Evolutionary conservation across 2,329 filamentous ascomycete species (phyloP), one percentile per base, ranked within the genome.

Genomic region (Teratosphaeriaceae sp.): DNA sequence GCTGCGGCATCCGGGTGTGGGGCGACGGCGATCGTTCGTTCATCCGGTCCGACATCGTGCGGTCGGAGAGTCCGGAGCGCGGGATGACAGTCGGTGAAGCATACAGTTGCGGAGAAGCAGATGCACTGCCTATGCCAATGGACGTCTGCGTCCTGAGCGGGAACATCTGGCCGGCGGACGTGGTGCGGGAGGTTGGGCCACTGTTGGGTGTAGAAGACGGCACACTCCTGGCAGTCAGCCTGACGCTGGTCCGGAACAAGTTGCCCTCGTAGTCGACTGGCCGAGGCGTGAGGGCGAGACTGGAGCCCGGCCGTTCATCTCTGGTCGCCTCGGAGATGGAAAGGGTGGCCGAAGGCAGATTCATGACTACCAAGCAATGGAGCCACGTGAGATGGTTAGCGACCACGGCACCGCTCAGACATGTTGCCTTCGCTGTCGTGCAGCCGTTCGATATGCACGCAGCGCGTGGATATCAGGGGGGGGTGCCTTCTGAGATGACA

Each of bases 11-110:
- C 23, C 62, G 62, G 11, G 67, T 46, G 33, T 59, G 61, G 23
- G 69, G 65, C 57, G 79, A 81, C 5, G 78, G 73, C 53, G 58
- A 77, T 75, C 51, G 71, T 33, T 60, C 72, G 42, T 74, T 69
- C 49, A 68, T 31, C 8, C 42, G 41, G 19, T 41, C 26, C 18
- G 42, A 29, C 18, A 38, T n/a, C 9, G 52, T 31, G 18, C 50
- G 47, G n/a, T 59, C 55, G 12, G 54, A 47, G 48, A 50, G 47
- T 9, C 54, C 53, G 31, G 54, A 46, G 5, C 48, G 46, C 16
- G 53, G 44, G 15, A 52, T 38, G 8, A 45, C 43, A 15, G 50
- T 53, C 3, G 55, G 50, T 12, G 54, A 54, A 6, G 51, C 33
- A 37, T 53, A 56, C 5, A 42, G 39, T 23, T 53, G 52, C 7